Evolutionary conservation across 1,284 basidiomycete species (phyloP), one percentile per base, ranked within the genome.

Genomic region (Veloboletus limbatus): DNA sequence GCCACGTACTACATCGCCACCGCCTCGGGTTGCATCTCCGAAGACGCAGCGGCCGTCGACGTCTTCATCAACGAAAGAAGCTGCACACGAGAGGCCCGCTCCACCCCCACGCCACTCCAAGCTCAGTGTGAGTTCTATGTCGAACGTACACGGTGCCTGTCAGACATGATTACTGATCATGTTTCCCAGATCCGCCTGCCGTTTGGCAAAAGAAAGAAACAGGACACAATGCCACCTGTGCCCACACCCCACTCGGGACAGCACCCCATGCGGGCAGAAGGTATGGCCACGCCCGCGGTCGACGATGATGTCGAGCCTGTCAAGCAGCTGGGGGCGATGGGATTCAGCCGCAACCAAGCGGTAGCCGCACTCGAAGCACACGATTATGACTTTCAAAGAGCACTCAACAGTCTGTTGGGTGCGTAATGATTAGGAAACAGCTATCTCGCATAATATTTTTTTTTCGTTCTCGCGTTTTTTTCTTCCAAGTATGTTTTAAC

Each of bases 271-370:
- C 69, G 79, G 59, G 66, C 73, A 17, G 57, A 82, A 47, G 35
- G 43, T 8, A 51, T 54, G 21, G 57, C 56, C 7, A 77, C 82
- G 5, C 79, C 85, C 1, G 76, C 76, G 2, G 72, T 75, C 9
- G 83, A 83, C 24, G 88, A 89, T 51, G 90, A 92, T 53, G 81
- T 85, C 6, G 82, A 85, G 53, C 70, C 81, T 0, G 86, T 93
- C 26, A 91, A 87, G 61, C 82, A 85, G 56, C 70, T 93, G 35
- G 79, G 78, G 39, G 77, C 74, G 24, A 92, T 93, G 89, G 90
- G 91, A 30, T 93, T 93, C 72, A 83, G 77, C 55, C 79, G 90
- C 39, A 67, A 72, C n/a, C 82, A 91, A 62, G 86, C 87, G 0
- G 76, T 93, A 7, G 73, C 72, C 21, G 88, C 90, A 16, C 72